Evolutionary conservation across 139 green algal species (phyloP), one percentile per base, ranked within the genome.

Genomic region (Edaphochlamys debaryana): DNA sequence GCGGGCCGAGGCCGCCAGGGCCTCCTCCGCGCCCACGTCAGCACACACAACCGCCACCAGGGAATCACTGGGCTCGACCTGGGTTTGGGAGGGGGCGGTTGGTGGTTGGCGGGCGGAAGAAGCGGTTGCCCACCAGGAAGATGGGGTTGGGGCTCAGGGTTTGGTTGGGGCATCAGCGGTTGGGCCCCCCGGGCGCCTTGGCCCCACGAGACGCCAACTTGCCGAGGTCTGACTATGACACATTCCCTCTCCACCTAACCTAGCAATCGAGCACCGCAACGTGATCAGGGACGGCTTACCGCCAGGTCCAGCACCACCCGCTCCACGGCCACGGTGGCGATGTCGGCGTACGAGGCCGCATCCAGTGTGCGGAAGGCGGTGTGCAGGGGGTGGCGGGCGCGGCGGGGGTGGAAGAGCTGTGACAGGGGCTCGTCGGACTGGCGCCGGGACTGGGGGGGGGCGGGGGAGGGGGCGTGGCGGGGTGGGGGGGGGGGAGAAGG

Each of bases 361-460:
- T 97, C 93, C 4, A 96, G 68, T 32, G 88, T 94, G 30, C 88
- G 82, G 86, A 97, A 96, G n/a, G 91, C 87, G 22, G 74, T 82
- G 62, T 89, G 86, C 34, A 96, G 89, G 23, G 93, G 85, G 85
- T 97, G 92, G 41, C 87, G 77, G 9, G 71, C 70, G 40, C 89
- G 80, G 38, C 91, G 87, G 37, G 84, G 74, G 42, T 84, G 76
- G 37, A 89, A 71, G 42, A 86, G 69, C n/a, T 56, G 50, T 2
- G 69, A 64, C 29, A 90, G 30, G 1, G 63, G 82, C 74, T 92
- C 90, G 40, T 92, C 92, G 40, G 69, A 45, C 37, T 78, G 73
- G 38, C 91, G 84, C 54, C 89, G 85, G 20, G 91, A 69, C 41
- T 74, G 86, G 0, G 87, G 87, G 67, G 88, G 93, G 67, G 54